These are phyloP conservation scores for Eremothecium sinecaudum DNA, from an alignment of 1,139 yeast species.

Conservation along the genomic window DNA sequence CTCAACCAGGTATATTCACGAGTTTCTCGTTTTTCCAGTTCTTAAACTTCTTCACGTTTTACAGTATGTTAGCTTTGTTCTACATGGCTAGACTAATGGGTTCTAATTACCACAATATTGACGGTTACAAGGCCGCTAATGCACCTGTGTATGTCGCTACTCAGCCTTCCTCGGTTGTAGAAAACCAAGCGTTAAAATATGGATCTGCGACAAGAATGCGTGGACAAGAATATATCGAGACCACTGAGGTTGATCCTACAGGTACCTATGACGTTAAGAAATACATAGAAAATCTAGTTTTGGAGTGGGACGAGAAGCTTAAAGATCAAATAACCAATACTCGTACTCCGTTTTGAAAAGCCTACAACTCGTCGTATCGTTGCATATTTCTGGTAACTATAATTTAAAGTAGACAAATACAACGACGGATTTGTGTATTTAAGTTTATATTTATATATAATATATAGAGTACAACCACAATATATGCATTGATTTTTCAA, in stretches of 20 bases:
- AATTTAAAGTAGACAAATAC: too few relatives aligned
- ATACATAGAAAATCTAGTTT: slow-evolving; percentile 46
- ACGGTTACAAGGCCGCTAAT: slow-evolving; percentile 83
- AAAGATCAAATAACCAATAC: slow-evolving; percentile 63
- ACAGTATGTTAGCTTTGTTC: slow-evolving; percentile 77
- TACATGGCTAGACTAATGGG: slow-evolving; percentile 78
- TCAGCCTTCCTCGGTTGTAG: slow-evolving; percentile 36
- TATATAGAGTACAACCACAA: too few relatives aligned
- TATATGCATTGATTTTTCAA: too few relatives aligned
- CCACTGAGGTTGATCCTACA: slow-evolving; percentile 47
- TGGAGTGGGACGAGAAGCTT: slow-evolving; percentile 61
- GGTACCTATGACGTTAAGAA: slow-evolving; percentile 56
- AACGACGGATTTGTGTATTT: too few relatives aligned
- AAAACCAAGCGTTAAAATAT: slow-evolving; percentile 50
- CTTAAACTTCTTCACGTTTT: slow-evolving; percentile 66
- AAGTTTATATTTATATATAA: too few relatives aligned
- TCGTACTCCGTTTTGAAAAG: too few relatives aligned
- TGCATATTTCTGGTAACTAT: too few relatives aligned
- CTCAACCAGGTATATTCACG: slow-evolving; percentile 91
- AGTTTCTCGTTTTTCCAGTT: slow-evolving; percentile 72
- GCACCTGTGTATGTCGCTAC: slow-evolving; percentile 62
- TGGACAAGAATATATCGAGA: slow-evolving; percentile 57
- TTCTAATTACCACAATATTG: slow-evolving; percentile 78
- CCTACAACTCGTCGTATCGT: background rate
- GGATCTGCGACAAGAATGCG: slow-evolving; percentile 61